Percentiles rank a stretch among this genome's conserved stretches.
Evolutionary conservation across 2,329 filamentous ascomycete species (phyloP).

Genomic region (Alternaria sp.): DNA sequence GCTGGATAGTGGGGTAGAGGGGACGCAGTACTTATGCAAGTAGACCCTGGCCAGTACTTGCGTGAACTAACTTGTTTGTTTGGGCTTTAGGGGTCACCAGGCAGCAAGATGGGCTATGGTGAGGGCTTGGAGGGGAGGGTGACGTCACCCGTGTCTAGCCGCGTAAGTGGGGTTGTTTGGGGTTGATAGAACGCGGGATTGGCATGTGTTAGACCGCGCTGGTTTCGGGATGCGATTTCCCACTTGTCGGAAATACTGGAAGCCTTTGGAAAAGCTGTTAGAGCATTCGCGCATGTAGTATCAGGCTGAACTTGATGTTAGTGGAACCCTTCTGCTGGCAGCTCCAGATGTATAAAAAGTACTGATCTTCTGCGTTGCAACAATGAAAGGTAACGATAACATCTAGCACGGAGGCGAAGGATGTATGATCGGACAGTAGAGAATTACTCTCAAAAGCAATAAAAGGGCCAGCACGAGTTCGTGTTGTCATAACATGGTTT

Average conservation of each 20-base stretch:
- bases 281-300: background rate
- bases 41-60: slow-evolving; percentile 13
- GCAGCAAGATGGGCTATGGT: slow-evolving; percentile 17
- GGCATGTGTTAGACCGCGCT: background rate
- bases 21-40: slow-evolving; percentile 17
- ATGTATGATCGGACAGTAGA: background rate
- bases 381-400: background rate
- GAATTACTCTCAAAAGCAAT: background rate
- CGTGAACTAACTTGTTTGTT: slow-evolving; percentile 23
- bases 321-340: background rate
- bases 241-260: background rate
- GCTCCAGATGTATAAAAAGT: background rate
- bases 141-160: slow-evolving; percentile 32
- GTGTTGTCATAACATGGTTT: background rate
- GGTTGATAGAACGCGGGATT: slow-evolving; percentile 1
- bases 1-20: background rate
- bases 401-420: background rate
- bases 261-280: too few species aligned
- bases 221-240: background rate
- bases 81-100: slow-evolving; percentile 14
- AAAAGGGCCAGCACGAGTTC: background rate
- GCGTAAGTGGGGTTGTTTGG: slow-evolving; percentile 9
- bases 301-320: background rate
- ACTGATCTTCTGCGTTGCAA: background rate
- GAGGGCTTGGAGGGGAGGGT: slow-evolving; percentile 12